Evolutionary conservation across 768 basidiomycete species (phyloP), one percentile per base, ranked within the genome.

Genomic region (Tylopilus felleus): DNA sequence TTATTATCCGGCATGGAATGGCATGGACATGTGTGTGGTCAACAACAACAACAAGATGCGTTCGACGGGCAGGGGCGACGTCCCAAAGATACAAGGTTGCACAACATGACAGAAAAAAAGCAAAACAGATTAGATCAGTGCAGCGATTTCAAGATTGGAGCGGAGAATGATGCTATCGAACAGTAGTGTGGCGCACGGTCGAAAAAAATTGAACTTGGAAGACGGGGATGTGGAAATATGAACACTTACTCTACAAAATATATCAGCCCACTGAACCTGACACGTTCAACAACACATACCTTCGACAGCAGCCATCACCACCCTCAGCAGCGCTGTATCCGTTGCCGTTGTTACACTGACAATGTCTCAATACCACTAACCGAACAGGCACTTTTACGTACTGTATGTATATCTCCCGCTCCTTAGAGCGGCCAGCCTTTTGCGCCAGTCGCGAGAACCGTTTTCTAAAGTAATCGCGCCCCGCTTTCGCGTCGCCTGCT

Each of bases 291-390:
- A 35, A 46, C 51, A 77, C 83, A 62, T 58, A 91, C 91, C 92
- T 93, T 93, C 90, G 47, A 94, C 92, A 56, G 94, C 93, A 58
- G 90, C 90, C 94, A 96, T 96, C 16, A 98, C 90, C 19, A 95
- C 90, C 62, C 88, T 78, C 47, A 95, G 73, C 78, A 93, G 80
- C 19, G 82, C 89, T 1, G 92, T 94, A 74, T 95, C 93, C 21
- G 93, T 93, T 31, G 93, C 92, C 39, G 86, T 95, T 41, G 93
- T 95, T 55, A 86, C 84, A 71, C 93, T 93, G 29, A 9, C 33
- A 41, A 52, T 8, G 33, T 45, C 38, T 48, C 23, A 51, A 52
- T 47, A 46, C 56, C 31, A 58, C 56, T 12, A 52, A 51, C 46
- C 35, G 40, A 56, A 46, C n/a, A 35, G 8, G 17, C 1, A 23